Conservation (phyloP, 441 rosid genomes). For the Cnidoscolus chayamansa region DNA sequence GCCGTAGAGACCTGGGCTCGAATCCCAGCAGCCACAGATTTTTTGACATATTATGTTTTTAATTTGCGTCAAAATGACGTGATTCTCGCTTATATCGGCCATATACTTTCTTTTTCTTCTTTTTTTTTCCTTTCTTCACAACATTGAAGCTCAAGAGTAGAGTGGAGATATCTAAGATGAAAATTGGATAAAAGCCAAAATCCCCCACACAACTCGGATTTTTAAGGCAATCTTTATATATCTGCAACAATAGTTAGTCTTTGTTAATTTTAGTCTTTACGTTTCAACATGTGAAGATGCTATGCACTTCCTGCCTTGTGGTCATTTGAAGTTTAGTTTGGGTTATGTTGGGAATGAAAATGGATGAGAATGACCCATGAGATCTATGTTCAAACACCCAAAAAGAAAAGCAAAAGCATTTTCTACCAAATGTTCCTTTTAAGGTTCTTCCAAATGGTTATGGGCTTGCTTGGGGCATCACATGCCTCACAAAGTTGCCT, state of each 20-base stretch:
- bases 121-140: too few relatives aligned
- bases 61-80: too few relatives aligned
- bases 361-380: background rate
- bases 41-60: too few relatives aligned
- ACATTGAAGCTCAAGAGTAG: background rate
- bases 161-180: too few relatives aligned
- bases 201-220: too few relatives aligned
- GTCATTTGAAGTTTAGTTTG: background rate
- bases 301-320: conserved; percentile 8
- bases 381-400: background rate
- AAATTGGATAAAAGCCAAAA: too few relatives aligned
- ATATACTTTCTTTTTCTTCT: background rate
- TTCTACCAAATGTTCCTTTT: conserved; percentile 1
- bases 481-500: background rate
- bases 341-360: background rate
- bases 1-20: conserved; percentile 52
- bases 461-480: conserved; percentile 13
- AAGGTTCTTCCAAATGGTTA: conserved; percentile 5
- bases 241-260: background rate
- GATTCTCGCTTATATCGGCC: too few relatives aligned
- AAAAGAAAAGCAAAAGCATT: background rate
- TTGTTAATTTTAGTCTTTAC: background rate
- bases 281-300: conserved; percentile 44
- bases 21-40: conserved; percentile 34
- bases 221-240: too few relatives aligned